Conservation (phyloP, 345 rosid species). For the Trapa bicornis region DNA sequence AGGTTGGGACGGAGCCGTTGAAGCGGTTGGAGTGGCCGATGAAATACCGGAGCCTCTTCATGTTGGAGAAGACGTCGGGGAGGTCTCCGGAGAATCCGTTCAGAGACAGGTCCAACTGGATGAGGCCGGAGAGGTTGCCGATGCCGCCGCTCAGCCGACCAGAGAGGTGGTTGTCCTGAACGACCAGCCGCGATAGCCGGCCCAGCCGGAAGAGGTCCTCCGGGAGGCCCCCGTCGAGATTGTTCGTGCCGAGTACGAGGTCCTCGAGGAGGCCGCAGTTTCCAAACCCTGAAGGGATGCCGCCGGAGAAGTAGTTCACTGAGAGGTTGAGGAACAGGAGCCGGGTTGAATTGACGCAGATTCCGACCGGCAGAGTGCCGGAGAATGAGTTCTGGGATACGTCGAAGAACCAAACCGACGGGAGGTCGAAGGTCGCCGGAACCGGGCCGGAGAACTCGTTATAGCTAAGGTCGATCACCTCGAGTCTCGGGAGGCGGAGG, state of each 20-base stretch:
- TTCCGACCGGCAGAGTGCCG: slow-evolving; percentile 3
- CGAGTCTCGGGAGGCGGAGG: slow-evolving; percentile 6
- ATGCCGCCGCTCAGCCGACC: slow-evolving; percentile 33
- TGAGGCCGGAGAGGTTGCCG: slow-evolving; percentile 32
- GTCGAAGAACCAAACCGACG: slow-evolving; percentile 4
- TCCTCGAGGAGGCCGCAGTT: slow-evolving; percentile 11
- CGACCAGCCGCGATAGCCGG: slow-evolving; percentile 24
- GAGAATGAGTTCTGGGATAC: slow-evolving; percentile 9
- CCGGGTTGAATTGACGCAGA: slow-evolving; percentile 7
- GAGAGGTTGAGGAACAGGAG: slow-evolving; percentile 10
- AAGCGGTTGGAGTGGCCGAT: slow-evolving; percentile 41
- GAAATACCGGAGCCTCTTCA: slow-evolving; percentile 25
- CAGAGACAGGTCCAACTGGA: slow-evolving; percentile 40
- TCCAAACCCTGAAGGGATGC: neutral
- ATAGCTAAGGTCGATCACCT: slow-evolving; percentile 13
- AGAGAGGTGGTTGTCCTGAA: slow-evolving; percentile 45
- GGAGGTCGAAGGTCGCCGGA: slow-evolving; percentile 4
- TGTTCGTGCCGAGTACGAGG: slow-evolving; percentile 5
- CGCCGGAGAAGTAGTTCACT: slow-evolving; percentile 9
- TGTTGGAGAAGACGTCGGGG: slow-evolving; percentile 42
- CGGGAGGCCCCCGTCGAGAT: slow-evolving; percentile 5
- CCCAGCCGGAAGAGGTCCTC: slow-evolving; percentile 20
- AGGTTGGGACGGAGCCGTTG: slow-evolving; percentile 38
- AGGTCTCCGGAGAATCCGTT: slow-evolving; percentile 43
- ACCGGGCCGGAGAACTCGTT: slow-evolving; percentile 6